Evolutionary conservation across 2,329 filamentous ascomycete genomes (phyloP).

Genomic region (Exophiala oligosperma): DNA sequence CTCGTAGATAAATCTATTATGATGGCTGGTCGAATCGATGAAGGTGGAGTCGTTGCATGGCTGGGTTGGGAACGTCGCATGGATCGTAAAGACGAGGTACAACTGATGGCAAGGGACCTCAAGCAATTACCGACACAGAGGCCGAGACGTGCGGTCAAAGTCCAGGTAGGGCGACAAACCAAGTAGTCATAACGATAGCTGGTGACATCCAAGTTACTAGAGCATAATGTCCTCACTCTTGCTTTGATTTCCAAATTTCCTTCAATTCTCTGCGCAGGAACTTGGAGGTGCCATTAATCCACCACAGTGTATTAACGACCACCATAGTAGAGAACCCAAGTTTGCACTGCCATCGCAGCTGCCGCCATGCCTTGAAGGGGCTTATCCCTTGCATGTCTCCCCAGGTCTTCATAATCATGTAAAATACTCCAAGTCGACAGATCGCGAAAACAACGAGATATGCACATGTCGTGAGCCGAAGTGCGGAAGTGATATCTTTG

Average conservation of each 20-base stretch:
- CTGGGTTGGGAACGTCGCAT: neutral
- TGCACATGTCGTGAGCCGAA: neutral
- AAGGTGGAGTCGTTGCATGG: neutral
- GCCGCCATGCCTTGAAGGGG: neutral
- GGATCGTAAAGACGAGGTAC: neutral
- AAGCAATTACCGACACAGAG: neutral
- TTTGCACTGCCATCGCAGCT: neutral
- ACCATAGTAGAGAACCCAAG: neutral
- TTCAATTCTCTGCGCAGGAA: neutral
- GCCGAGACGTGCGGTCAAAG: neutral
- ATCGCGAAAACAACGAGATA: neutral
- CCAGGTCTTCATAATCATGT: neutral
- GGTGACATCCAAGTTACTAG: neutral
- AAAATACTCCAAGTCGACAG: neutral
- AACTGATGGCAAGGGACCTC: neutral
- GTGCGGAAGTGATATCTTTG: neutral
- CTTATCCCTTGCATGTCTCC: neutral
- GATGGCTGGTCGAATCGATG: neutral
- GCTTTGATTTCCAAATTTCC: neutral
- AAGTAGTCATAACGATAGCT: constrained; percentile 31
- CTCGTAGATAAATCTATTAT: neutral
- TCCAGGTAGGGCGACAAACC: neutral
- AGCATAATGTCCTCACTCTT: neutral
- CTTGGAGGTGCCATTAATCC: neutral
- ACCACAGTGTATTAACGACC: neutral